These are phyloP conservation scores for Lasiosphaeriaceae sp. DNA, from an alignment of 495 filamentous ascomycete species.

Conservation along the genomic window DNA sequence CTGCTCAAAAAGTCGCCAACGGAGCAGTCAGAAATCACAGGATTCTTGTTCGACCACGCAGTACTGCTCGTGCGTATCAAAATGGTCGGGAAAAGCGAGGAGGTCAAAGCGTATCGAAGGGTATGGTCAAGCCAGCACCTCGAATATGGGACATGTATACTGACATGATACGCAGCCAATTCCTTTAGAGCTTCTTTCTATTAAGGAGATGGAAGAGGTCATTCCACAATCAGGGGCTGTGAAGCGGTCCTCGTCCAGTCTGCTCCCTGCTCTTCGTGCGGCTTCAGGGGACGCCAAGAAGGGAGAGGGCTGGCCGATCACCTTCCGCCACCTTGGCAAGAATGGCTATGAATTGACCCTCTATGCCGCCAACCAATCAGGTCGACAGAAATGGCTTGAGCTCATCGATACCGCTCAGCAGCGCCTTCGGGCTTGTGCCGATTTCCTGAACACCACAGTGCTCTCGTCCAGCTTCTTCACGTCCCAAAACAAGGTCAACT, in stretches of 20 bases:
- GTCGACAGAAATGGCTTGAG: slow-evolving; percentile 92
- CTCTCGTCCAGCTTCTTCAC: slow-evolving; percentile 85
- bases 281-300: slow-evolving; percentile 43
- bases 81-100: slow-evolving; percentile 85
- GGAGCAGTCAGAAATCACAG: slow-evolving; percentile 83
- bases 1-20: slow-evolving; percentile 86
- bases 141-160: neutral
- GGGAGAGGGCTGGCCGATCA: slow-evolving; percentile 87
- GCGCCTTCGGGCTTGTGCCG: slow-evolving; percentile 76
- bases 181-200: slow-evolving; percentile 87
- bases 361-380: slow-evolving; percentile 74
- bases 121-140: slow-evolving; percentile 40
- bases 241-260: slow-evolving; percentile 84
- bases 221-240: slow-evolving; percentile 72
- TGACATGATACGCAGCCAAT: slow-evolving; percentile 60
- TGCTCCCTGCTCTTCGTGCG: slow-evolving; percentile 78
- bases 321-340: slow-evolving; percentile 97
- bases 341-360: slow-evolving; percentile 92
- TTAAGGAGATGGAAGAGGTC: slow-evolving; percentile 94
- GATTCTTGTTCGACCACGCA: slow-evolving; percentile 94
- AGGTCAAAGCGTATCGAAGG: slow-evolving; percentile 88
- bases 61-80: slow-evolving; percentile 86
- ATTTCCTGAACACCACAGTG: slow-evolving; percentile 88
- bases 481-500: slow-evolving; percentile 78
- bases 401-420: slow-evolving; percentile 87